A percentile compares a stretch with the other conserved stretches of the same genome.
These are phyloP conservation scores for Camellia granthamiana DNA, from an alignment of 148 eudicot genomes.

Conservation along the genomic window DNA sequence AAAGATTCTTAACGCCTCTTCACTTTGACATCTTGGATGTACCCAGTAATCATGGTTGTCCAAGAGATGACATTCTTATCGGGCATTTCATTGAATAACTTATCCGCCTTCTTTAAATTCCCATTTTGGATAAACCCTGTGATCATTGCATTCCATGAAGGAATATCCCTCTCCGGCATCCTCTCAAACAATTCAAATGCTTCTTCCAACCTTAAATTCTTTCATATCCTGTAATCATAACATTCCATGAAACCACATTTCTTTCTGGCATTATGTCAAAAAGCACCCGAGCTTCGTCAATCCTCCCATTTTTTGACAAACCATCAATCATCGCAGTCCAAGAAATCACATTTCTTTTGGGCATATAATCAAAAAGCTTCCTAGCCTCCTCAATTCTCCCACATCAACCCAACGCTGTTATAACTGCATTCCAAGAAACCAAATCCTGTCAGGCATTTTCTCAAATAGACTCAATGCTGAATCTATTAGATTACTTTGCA, in stretches of 20 bases:
- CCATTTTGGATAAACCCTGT: conserved; percentile 28
- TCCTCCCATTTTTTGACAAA: conserved; percentile 25
- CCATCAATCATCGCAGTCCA: conserved; percentile 23
- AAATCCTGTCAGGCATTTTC: conserved; percentile 21
- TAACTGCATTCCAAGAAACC: conserved; percentile 24
- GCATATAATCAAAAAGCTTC: conserved; percentile 26
- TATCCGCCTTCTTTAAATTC: conserved; percentile 20
- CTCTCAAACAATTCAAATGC: conserved; percentile 26
- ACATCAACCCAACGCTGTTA: conserved; percentile 16
- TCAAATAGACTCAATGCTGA: conserved; percentile 20
- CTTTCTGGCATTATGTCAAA: conserved; percentile 23
- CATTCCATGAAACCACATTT: conserved; percentile 26
- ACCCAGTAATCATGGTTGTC: conserved; percentile 38
- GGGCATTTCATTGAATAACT: conserved; percentile 30
- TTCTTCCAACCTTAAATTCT: conserved; percentile 27
- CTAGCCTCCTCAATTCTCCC: conserved; percentile 25
- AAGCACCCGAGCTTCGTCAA: conserved; percentile 26
- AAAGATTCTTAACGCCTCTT: conserved; percentile 32
- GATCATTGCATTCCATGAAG: conserved; percentile 39
- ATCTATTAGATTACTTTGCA: conserved; percentile 14
- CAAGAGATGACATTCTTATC: conserved; percentile 34
- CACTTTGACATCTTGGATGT: conserved; percentile 25
- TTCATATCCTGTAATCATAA: conserved; percentile 23
- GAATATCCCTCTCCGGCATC: conserved; percentile 33
- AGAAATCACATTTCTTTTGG: conserved; percentile 22